phyloP scores from a whole-genome alignment of 345 rosid species.

The Erodium maritimum region DNA sequence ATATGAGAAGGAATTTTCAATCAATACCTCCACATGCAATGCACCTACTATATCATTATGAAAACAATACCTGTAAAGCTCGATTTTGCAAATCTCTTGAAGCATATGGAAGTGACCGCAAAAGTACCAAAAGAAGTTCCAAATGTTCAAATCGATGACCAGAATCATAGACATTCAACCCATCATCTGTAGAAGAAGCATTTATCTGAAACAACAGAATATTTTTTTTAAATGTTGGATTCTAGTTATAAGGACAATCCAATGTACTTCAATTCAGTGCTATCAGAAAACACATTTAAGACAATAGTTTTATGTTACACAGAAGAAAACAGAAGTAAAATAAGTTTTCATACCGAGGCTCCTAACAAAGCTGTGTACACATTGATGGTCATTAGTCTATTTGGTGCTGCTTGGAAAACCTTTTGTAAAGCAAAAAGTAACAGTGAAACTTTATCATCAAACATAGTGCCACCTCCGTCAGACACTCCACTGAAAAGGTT shows the following conservation, averaged over 20 bases:
- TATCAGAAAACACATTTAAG: not conserved
- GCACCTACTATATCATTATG: conserved; percentile 1
- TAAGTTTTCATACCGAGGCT: conserved; percentile 64
- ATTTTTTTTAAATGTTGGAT: too few species aligned
- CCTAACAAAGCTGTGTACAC: conserved; percentile 85
- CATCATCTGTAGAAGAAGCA: conserved; percentile 88
- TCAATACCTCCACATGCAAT: not conserved
- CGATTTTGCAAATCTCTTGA: conserved; percentile 67
- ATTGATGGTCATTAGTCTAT: conserved; percentile 71
- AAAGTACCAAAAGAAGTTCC: conserved; percentile 76
- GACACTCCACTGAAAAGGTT: conserved; percentile 47
- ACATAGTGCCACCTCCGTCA: conserved; percentile 77
- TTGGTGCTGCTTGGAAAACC: conserved; percentile 91
- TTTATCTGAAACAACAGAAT: conserved; percentile 57
- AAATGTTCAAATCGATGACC: conserved; percentile 91
- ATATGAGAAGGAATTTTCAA: not conserved
- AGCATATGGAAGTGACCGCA: conserved; percentile 81
- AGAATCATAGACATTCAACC: conserved; percentile 82
- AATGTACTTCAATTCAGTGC: not conserved
- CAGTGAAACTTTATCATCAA: conserved; percentile 88
- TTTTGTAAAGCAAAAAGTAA: conserved; percentile 83
- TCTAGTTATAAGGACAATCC: too few species aligned
- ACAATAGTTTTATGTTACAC: not conserved
- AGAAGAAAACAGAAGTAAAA: not conserved
- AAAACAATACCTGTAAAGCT: conserved; percentile 73